Base-by-base conservation (phyloP, 768 basidiomycete genomes). In the Termitomyces sp. region DNA sequence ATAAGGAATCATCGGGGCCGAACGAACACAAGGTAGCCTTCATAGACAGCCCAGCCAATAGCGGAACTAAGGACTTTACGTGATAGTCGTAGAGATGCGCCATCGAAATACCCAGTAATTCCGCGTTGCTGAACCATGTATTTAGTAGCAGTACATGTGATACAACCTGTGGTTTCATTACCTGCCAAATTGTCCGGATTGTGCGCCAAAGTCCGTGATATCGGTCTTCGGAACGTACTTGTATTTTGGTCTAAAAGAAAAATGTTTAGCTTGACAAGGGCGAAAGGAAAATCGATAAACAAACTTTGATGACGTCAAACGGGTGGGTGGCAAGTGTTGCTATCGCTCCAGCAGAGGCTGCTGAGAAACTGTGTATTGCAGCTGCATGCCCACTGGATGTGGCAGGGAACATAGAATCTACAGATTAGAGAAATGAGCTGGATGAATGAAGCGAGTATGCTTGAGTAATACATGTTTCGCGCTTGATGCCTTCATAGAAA, bases 11-110 rank as follows among this genome's bases (percentile, higher is more conserved):
- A 45, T 28, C 44, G 7, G 55, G 54, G 59, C 73, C 75, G 78
- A 65, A 84, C 77, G 57, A 86, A 75, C 66, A 90, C 80, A 30
- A 92, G 72, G 24, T 86, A 69, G 43, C 86, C 86, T 69, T 96
- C 94, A 61, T 94, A 97, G 0, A 94, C 88, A 2, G 84, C 89
- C 94, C 94, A 97, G 3, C 86, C 92, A 59, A 97, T 90, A 0
- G 86, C 87, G n/a, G 92, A 92, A 64, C 90, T 91, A 14, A 91
- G 71, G 6, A 95, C 85, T 69, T 98, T 98, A 40, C 93, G 82
- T 4, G 87, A 86, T 65, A 95, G 79, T 12, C 94, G 84, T 32
- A 98, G 76, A 3, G 88, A 86, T 18, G 85, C 81, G 2, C 94
- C 94, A 58, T 94, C 93, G 64, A 96, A 92, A 70, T 93, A 94